Evolutionary conservation across 352 stramenopile species (phyloP).

Genomic region (Phytopythium aichiense): DNA sequence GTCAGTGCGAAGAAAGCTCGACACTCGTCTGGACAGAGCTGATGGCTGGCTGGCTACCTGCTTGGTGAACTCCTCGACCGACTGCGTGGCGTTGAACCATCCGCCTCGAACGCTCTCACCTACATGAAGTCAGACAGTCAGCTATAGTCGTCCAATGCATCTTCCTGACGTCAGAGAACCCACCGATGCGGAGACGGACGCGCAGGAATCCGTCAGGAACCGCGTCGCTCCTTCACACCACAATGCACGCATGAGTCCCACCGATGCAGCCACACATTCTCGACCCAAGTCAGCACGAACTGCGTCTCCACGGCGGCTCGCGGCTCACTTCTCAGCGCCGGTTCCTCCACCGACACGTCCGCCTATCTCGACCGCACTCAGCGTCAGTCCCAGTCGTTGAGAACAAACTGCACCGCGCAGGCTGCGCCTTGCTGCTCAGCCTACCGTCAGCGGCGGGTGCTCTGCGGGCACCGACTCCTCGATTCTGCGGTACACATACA

Average conservation of each 20-base stretch:
- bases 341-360: background rate
- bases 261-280: background rate
- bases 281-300: background rate
- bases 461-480: conserved; percentile 26
- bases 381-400: background rate
- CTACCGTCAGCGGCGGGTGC: background rate
- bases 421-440: background rate
- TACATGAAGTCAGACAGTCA: conserved; percentile 6
- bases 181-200: conserved; percentile 56
- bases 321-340: background rate
- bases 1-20: background rate
- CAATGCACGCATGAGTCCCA: background rate
- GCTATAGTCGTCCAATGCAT: background rate
- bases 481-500: conserved; percentile 23
- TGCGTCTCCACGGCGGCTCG: background rate
- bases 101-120: conserved; percentile 43
- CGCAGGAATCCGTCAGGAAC: conserved; percentile 43
- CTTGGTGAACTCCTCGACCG: conserved; percentile 56
- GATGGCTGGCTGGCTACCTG: conserved; percentile 35
- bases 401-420: too few species aligned
- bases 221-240: conserved; percentile 6
- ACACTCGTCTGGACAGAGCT: background rate
- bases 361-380: background rate
- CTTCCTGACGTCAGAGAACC: background rate
- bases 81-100: conserved; percentile 66